phyloP scores from a whole-genome alignment of 208 protist genomes.

The Angomonas ambiguus region DNA sequence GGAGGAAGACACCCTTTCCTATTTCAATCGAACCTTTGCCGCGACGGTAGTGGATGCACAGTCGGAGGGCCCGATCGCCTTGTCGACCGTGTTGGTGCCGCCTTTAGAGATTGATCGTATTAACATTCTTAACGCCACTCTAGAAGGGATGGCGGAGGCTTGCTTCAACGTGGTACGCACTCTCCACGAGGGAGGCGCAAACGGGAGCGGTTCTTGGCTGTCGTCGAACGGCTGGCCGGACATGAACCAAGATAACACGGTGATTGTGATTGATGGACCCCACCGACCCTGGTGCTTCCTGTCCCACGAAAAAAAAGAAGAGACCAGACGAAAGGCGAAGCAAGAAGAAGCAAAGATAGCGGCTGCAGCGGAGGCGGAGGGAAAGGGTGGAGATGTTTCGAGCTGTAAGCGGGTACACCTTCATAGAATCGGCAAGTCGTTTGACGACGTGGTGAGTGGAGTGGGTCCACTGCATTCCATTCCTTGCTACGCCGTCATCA shows the following conservation, averaged over 20 bases:
- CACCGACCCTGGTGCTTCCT: slow-evolving; percentile 42
- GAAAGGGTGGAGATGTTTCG: background rate
- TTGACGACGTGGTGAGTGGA: background rate
- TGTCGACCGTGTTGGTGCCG: slow-evolving; percentile 23
- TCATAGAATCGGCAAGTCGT: slow-evolving; percentile 8
- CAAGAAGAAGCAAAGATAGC: slow-evolving; percentile 9
- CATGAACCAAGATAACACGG: slow-evolving; percentile 18
- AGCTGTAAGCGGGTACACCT: background rate
- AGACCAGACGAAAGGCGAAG: background rate
- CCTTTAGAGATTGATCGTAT: slow-evolving; percentile 27
- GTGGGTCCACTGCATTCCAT: slow-evolving; percentile 22
- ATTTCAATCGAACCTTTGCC: background rate
- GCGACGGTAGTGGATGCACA: background rate
- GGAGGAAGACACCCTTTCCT: background rate
- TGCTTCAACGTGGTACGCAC: slow-evolving; percentile 17
- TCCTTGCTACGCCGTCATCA: slow-evolving; percentile 22
- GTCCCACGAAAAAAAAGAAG: slow-evolving; percentile 9
- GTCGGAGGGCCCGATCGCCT: slow-evolving; percentile 14
- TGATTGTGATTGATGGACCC: slow-evolving; percentile 46
- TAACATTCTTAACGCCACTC: slow-evolving; percentile 55
- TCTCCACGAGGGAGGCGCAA: slow-evolving; percentile 9
- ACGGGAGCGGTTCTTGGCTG: background rate
- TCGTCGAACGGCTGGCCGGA: slow-evolving; percentile 11
- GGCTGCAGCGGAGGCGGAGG: background rate
- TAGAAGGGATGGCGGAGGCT: slow-evolving; percentile 47